Base-by-base conservation (phyloP, 768 basidiomycete species). In the Naematelia encephala region DNA sequence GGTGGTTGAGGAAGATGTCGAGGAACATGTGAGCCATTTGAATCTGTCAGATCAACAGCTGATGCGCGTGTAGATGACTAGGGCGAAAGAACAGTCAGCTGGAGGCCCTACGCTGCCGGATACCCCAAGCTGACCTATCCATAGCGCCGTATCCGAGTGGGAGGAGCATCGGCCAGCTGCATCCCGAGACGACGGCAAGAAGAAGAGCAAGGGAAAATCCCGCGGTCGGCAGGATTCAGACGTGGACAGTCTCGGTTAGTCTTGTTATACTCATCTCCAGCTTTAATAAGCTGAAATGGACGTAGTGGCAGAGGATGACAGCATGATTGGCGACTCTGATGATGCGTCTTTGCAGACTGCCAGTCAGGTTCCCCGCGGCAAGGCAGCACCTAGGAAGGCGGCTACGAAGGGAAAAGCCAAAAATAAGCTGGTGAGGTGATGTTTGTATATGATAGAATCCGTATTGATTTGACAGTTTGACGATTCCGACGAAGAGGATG, bases 291-390 rank as follows among this genome's bases (percentile, higher is more conserved):
- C 21, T 22, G 26, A 25, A 22, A 22, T 28, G 5, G 26, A 29
- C 27, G n/a, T 19, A 19, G n/a, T 34, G 59, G 63, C 52, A 23
- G 59, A 50, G 23, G 59, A 55, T 25, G 57, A 62, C 61, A 57
- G 54, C n/a, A 54, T 56, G 53, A 60, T 69, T 54, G 66, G 74
- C 76, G 53, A 84, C 80, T 77, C 84, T 79, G 77, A 80, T 16
- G 86, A 83, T 28, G 86, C 78, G 78, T 82, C 82, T 76, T 82
- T 82, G 19, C 81, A 82, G 2, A n/a, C n/a, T n/a, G 21, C 16
- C 19, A 30, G 52, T n/a, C 16, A 21, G 29, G 34, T 19, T n/a
- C 16, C 64, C 71, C 11, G 56, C 56, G 5, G 59, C 55, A 34
- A 68, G 8, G 53, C 71, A 22, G 76, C 74, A 51, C 78, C 79